Base-by-base conservation (phyloP, 148 eudicot species). In the Spergularia bocconei region DNA sequence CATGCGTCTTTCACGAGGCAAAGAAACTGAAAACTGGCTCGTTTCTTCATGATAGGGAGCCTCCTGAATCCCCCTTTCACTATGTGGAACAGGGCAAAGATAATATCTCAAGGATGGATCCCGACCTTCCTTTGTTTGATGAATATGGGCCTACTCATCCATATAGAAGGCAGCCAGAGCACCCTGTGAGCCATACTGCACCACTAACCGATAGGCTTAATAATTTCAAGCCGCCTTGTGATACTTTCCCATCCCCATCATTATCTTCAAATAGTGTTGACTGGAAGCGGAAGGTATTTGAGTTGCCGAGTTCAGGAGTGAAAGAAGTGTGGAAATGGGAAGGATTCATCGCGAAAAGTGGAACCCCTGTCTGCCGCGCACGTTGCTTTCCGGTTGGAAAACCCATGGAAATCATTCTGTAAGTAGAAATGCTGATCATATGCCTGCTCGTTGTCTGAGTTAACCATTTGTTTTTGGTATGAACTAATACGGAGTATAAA, bases 381-480 rank as follows among this genome's bases (percentile, higher is more conserved):
- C 95, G 97, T 54, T 92, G 97, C 79, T 88, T 92, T 81, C 97
- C 95, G 20, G 94, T 90, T 72, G 97, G 97, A 69, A 90, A 84
- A 85, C 86, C 84, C 76, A 76, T 87, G 52, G 97, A 92, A 70
- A 81, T 90, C 83, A 53, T 67, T 47, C 80, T 92, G 97, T 92
- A 86, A 90, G 97, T 88, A 57, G 65, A 60, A 72, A 54, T 17
- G 20, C 74, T 54, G 57, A 44, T 64, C 20, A 39, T 19, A 16
- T 51, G 15, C 56, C 57, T 63, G 59, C 77, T 63, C 36, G 54
- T 19, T 66, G n/a, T 66, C 14, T 64, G 11, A 29, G 36, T 44
- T 44, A 44, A 44, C 8, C 48, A 6, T 44, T 44, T 9, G 9
- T 44, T 44, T 44, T 9, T 44, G 48, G 10, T 9, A 44, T 44